phyloP scores from a whole-genome alignment of 2,329 filamentous ascomycete genomes.

The Colletotrichum sp. region DNA sequence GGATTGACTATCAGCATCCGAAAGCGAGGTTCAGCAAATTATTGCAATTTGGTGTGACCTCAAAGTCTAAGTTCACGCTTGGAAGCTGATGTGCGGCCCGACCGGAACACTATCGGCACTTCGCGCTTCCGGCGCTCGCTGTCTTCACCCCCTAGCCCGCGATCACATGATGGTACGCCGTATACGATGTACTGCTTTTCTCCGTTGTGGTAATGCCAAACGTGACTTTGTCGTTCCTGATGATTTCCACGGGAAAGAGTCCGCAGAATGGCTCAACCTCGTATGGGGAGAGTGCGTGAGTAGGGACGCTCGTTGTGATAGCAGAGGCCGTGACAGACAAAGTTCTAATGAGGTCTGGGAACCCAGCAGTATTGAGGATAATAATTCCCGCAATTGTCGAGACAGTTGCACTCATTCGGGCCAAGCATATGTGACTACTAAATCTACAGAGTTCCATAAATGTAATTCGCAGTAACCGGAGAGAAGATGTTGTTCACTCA shows the following conservation, averaged over 20 bases:
- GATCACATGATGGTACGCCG: background rate
- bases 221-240: accelerated
- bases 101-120: background rate
- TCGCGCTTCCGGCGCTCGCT: background rate
- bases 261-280: too few relatives aligned
- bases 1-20: background rate
- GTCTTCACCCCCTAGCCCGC: accelerated
- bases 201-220: background rate
- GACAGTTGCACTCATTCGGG: too few relatives aligned
- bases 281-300: too few relatives aligned
- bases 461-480: too few relatives aligned
- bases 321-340: too few relatives aligned
- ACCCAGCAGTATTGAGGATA: too few relatives aligned
- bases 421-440: too few relatives aligned
- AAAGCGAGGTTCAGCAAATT: background rate
- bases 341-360: too few relatives aligned
- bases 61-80: background rate
- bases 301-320: too few relatives aligned
- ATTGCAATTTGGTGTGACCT: background rate
- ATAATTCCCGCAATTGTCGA: too few relatives aligned
- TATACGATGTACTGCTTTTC: background rate
- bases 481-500: too few relatives aligned
- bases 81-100: background rate
- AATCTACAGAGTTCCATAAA: too few relatives aligned
- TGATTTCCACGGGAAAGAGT: background rate